Evolutionary conservation across 108 stramenopile species (phyloP), one percentile per base, ranked within the genome.

Genomic region (Epithemia pelagica): DNA sequence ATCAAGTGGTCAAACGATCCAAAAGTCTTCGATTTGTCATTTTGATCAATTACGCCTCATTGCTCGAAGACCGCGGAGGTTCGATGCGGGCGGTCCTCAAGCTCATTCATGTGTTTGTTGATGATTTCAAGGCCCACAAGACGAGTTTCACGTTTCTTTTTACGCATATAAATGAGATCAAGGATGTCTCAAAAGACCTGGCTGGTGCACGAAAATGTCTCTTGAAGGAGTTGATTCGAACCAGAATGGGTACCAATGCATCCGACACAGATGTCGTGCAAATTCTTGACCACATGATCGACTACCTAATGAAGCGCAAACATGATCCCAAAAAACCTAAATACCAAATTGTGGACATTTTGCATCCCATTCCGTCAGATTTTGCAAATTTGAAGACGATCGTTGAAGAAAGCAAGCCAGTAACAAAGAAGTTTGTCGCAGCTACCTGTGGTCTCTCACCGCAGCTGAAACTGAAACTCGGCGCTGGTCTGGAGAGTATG

Each of bases 1-100:
- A 66, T 31, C 78, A 82, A 32, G 80, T 85, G 28, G 80, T 79
- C 63, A 79, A 77, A 65, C 56, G 73, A 57, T 74, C 76, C 59
- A 78, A 64, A 65, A 74, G 71, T 58, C 66, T 85, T 23, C 67
- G 69, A 2, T 82, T 85, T 62, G 74, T 82, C 19, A 29, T 84
- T 58, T 32, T 84, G 52, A 79, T 81, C 57, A 76, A 84, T 61
- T 84, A 78, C 32, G 71, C 69, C 2, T 81, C 83, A 26, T 70
- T 84, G 58, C 65, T 84, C 21, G 83, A 84, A 67, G 78, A 81
- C 58, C 80, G 84, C 3, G 84, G 84, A 2, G 78, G 76, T 64
- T 72, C 84, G 58, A 67, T 81, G 27, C 63, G 84, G 15, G 66
- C 78, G 26, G 68, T 85, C 20, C 59, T 85, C 53, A 79, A 75